Evolutionary conservation across 1,139 yeast species (phyloP).

Genomic region (Sugiyamaella neomexicana): DNA sequence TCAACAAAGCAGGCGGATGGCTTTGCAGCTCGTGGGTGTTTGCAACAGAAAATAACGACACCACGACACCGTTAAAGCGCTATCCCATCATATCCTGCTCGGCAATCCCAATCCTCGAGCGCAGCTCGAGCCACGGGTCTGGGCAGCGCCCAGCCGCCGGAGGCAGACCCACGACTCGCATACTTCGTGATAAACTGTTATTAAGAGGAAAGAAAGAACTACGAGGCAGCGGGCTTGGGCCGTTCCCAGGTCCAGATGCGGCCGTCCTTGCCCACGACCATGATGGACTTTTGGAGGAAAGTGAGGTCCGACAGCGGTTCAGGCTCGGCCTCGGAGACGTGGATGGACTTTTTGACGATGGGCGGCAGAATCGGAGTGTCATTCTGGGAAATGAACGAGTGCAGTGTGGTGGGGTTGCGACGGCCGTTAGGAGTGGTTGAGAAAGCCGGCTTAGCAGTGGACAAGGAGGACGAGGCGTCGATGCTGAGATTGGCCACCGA

Average conservation of each 20-base stretch:
- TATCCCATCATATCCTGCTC: too few relatives aligned
- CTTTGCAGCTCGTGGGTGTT: too few relatives aligned
- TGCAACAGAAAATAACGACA: too few relatives aligned
- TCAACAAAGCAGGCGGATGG: too few relatives aligned
- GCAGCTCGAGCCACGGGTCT: neutral
- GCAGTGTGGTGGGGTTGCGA: slow-evolving; percentile 24
- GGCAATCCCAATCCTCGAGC: neutral
- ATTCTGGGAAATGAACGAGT: slow-evolving; percentile 34
- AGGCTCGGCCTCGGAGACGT: slow-evolving; percentile 30
- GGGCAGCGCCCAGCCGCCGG: slow-evolving; percentile 8
- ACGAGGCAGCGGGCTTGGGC: slow-evolving; percentile 45
- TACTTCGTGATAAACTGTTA: too few relatives aligned
- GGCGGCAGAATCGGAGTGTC: slow-evolving; percentile 36
- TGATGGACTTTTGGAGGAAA: slow-evolving; percentile 30
- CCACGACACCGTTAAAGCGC: too few relatives aligned
- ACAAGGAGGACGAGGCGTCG: neutral
- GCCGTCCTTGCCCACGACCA: slow-evolving; percentile 37
- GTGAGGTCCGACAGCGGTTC: slow-evolving; percentile 35
- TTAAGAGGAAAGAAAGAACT: neutral
- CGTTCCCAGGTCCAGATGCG: slow-evolving; percentile 39
- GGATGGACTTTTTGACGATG: slow-evolving; percentile 31
- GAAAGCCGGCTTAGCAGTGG: neutral
- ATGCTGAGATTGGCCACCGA: slow-evolving; percentile 5
- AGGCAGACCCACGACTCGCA: slow-evolving; percentile 1
- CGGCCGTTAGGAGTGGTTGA: neutral